phyloP scores from a whole-genome alignment of 2,329 filamentous ascomycete genomes.

The Coniochaeta sp. region DNA sequence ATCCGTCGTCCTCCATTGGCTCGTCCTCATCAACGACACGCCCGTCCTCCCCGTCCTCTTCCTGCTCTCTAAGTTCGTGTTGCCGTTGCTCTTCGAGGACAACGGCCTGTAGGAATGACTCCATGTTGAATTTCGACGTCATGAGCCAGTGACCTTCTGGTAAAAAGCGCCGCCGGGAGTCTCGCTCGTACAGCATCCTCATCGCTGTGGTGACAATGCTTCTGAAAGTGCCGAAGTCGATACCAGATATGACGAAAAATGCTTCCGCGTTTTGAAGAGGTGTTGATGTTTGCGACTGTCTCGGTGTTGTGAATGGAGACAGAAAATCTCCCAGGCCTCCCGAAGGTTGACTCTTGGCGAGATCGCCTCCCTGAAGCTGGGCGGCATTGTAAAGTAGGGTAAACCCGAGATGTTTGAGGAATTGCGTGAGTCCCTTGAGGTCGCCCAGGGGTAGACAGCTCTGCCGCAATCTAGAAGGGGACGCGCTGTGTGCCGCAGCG shows the following conservation, averaged over 20 bases:
- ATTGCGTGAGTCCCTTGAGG: conserved; percentile 67
- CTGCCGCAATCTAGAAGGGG: conserved; percentile 41
- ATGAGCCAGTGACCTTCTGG: conserved; percentile 88
- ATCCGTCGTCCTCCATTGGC: conserved; percentile 19
- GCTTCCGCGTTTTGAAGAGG: conserved; percentile 7
- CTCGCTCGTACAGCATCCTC: conserved; percentile 85
- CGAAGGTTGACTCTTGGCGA: not conserved
- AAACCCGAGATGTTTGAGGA: conserved; percentile 87
- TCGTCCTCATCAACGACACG: conserved; percentile 29
- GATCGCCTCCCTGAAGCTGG: conserved; percentile 37
- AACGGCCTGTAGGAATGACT: conserved; percentile 77
- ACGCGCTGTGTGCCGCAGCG: conserved; percentile 28
- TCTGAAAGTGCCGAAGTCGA: conserved; percentile 73
- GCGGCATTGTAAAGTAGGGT: conserved; percentile 77
- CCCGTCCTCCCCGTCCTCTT: conserved; percentile 42
- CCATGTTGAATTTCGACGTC: conserved; percentile 81
- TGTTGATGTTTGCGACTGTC: not conserved
- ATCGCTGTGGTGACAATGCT: conserved; percentile 73
- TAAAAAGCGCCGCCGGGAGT: conserved; percentile 81
- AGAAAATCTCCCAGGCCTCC: conserved; percentile 1
- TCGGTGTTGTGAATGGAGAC: not conserved
- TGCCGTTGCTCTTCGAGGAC: conserved; percentile 82
- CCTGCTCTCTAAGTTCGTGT: conserved; percentile 56
- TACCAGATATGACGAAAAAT: conserved; percentile 49
- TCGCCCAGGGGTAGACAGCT: conserved; percentile 67